Evolutionary conservation across 2,329 filamentous ascomycete genomes (phyloP), one percentile per base, ranked within the genome.

Genomic region (Pseudogymnoascus verrucosus): DNA sequence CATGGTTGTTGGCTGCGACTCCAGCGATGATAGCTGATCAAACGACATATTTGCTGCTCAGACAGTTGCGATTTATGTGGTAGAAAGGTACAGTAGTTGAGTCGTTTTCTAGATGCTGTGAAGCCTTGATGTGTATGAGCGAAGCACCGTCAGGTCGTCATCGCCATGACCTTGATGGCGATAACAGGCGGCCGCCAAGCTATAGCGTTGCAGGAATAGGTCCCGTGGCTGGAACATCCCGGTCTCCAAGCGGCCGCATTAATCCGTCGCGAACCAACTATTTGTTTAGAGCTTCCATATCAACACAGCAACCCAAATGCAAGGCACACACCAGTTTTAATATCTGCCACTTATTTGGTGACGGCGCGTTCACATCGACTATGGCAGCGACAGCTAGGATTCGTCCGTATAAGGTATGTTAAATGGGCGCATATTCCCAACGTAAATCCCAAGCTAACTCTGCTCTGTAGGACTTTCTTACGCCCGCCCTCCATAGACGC

Each of bases 401-500:
- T 68, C 73, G 69, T 68, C 72, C 73, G 67, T 77, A 78, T 72
- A 74, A 81, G 59, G 59, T 61, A 40, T 40, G 19, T 80, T 78
- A 73, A 72, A 76, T 74, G 11, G 28, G 75, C 75, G 70, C 78
- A 73, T 60, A 85, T 85, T 82, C 78, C 82, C 71, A 74, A 74
- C 71, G 75, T 76, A 72, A 79, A 83, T 60, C 96, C 28, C 28
- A 57, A 57, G 51, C 96, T 77, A 89, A 91, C 59, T 40, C 10
- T n/a, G 36, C 7, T 42, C 7, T 57, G 51, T 42, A 61, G 80
- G 91, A 96, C 78, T 96, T 96, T 75, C 79, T 97, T 69, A 96
- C 93, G 66, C 93, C 93, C 60, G 88, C 89, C 62, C 80, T 97
- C 67, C 93, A 98, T 76, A 84, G 90, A 71, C 86, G 92, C 71